Conservation (phyloP, 2,329 filamentous ascomycete species). For the Ilyonectria robusta region DNA sequence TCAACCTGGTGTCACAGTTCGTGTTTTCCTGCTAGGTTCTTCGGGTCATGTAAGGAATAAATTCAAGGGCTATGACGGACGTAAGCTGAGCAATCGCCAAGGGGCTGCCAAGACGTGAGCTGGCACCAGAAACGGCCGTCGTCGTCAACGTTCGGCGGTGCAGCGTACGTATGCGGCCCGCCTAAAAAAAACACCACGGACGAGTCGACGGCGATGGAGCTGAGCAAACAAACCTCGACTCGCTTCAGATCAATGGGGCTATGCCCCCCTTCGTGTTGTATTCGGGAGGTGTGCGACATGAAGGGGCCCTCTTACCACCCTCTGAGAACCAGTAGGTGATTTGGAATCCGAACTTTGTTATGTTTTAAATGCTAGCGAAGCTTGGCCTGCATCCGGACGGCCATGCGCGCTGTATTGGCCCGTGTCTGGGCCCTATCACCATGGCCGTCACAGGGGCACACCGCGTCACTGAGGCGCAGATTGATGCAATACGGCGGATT, state of each 20-base stretch:
- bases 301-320: background rate
- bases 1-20: background rate
- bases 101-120: constrained; percentile 6
- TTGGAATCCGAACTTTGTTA: constrained; percentile 10
- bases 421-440: background rate
- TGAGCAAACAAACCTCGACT: constrained; percentile 5
- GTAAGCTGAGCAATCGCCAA: constrained; percentile 4
- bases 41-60: background rate
- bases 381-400: constrained; percentile 11
- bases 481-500: constrained; percentile 19
- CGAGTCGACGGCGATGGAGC: constrained; percentile 8
- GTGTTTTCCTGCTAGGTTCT: background rate
- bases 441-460: constrained; percentile 4
- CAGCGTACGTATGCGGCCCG: constrained; percentile 12
- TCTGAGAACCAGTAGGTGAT: constrained; percentile 11
- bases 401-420: constrained; percentile 4
- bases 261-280: background rate
- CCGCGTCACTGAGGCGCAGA: constrained; percentile 14
- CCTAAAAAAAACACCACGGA: background rate
- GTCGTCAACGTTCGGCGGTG: constrained; percentile 31
- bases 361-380: constrained; percentile 13
- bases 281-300: background rate
- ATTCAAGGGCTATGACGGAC: constrained; percentile 3
- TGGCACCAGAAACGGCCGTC: constrained; percentile 22
- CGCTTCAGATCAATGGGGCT: constrained; percentile 20